Conservation (phyloP, 2,329 filamentous ascomycete genomes). For the Pseudogymnoascus destructans region DNA sequence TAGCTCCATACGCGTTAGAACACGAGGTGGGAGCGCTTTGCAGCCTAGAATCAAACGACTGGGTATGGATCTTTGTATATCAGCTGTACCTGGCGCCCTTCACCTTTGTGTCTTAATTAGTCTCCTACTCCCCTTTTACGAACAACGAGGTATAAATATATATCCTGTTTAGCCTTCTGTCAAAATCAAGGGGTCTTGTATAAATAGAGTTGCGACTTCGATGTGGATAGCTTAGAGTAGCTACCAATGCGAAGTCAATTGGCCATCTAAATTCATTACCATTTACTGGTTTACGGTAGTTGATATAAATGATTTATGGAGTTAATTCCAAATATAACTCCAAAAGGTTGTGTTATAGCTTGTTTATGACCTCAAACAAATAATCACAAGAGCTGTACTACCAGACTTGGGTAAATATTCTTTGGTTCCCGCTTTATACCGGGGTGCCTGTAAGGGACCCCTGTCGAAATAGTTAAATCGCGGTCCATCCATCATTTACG, state of each 20-base stretch:
- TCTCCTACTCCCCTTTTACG: slow-evolving; percentile 14
- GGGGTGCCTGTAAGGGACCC: slow-evolving; percentile 1
- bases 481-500: slow-evolving; percentile 9
- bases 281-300: not conserved
- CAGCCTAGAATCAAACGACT: not conserved
- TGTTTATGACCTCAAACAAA: not conserved
- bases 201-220: slow-evolving; percentile 7
- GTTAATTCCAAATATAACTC: not conserved
- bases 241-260: slow-evolving; percentile 1
- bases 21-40: not conserved
- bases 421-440: slow-evolving; percentile 8
- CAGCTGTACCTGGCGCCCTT: slow-evolving; percentile 15
- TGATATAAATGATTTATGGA: not conserved
- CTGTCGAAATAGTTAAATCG: slow-evolving; percentile 10
- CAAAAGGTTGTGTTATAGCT: not conserved
- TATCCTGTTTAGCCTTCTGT: slow-evolving; percentile 8
- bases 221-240: slow-evolving; percentile 3
- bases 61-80: slow-evolving; percentile 20
- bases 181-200: slow-evolving; percentile 6
- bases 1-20: not conserved
- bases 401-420: not conserved
- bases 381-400: not conserved
- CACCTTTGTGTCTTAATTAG: slow-evolving; percentile 13
- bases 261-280: not conserved
- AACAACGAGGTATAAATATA: slow-evolving; percentile 6